Evolutionary conservation across 2,329 filamentous ascomycete species (phyloP).

Genomic region (Mollisia scopiformis): DNA sequence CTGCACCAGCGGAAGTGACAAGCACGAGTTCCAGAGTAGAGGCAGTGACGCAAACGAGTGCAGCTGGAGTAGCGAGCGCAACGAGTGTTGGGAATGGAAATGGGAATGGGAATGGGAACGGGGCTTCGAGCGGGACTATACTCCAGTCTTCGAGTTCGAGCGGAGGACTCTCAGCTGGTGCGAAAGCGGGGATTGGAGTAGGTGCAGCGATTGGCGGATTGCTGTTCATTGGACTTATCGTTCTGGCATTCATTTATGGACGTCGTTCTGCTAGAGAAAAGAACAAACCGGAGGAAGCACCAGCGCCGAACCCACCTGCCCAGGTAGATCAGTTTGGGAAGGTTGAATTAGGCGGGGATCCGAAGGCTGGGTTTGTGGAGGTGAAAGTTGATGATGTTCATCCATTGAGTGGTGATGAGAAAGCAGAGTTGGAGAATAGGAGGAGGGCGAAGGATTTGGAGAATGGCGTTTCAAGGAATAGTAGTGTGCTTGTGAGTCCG

Average conservation of each 20-base stretch:
- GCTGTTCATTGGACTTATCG: neutral
- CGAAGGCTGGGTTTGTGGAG: neutral
- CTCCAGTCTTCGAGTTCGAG: neutral
- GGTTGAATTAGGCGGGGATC: neutral
- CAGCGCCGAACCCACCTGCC: too few relatives aligned
- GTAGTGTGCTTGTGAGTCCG: neutral
- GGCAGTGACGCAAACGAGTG: neutral
- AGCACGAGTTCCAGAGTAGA: neutral
- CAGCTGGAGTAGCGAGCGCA: neutral
- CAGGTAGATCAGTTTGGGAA: neutral
- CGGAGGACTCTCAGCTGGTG: neutral
- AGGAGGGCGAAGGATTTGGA: neutral
- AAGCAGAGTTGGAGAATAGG: conserved; percentile 1
- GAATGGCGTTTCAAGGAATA: neutral
- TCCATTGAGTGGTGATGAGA: neutral
- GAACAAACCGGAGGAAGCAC: too few relatives aligned
- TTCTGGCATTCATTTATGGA: neutral
- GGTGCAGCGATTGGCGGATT: neutral
- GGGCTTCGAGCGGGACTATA: neutral
- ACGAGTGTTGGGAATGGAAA: neutral
- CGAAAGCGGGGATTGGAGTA: conserved; percentile 3
- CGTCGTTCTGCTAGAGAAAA: neutral
- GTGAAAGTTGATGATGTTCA: neutral
- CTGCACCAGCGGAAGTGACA: neutral
- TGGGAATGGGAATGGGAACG: neutral